Evolutionary conservation across 2,329 filamentous ascomycete genomes (phyloP).

Genomic region (Colletotrichum lentis): DNA sequence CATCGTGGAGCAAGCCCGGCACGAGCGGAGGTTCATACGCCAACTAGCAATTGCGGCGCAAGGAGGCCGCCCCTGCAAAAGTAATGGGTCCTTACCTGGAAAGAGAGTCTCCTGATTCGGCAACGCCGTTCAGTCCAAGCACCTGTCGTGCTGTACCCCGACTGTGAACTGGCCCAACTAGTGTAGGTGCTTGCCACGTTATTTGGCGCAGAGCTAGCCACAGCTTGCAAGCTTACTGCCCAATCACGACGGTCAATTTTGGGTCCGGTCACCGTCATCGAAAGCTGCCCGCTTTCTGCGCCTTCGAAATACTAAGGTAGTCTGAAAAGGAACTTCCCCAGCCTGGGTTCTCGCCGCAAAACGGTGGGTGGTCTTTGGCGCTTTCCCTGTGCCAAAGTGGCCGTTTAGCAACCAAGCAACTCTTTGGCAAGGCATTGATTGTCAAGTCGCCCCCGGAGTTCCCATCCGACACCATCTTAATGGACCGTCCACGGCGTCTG

Average conservation of each 20-base stretch:
- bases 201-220: conserved; percentile 28
- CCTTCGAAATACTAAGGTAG: not conserved
- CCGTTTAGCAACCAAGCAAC: not conserved
- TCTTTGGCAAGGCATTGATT: not conserved
- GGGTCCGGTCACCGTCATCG: conserved; percentile 31
- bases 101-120: conserved; percentile 10
- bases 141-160: conserved; percentile 13
- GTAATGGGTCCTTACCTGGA: not conserved
- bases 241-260: conserved; percentile 32
- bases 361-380: not conserved
- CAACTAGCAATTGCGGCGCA: conserved; percentile 2
- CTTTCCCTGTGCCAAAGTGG: not conserved
- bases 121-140: conserved; percentile 15
- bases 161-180: no score
- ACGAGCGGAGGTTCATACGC: conserved; percentile 13
- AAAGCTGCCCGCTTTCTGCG: not conserved
- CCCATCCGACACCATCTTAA: not conserved
- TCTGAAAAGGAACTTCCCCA: conserved; percentile 3
- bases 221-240: conserved; percentile 16
- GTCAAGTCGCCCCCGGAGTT: conserved; percentile 1
- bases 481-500: conserved; percentile 7
- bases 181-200: conserved; percentile 30
- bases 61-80: conserved; percentile 29
- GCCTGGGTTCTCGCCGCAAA: not conserved
- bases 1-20: conserved; percentile 18